Percentiles rank a stretch among this genome's conserved stretches.
phyloP scores from a whole-genome alignment of 306 rosid species.

The Gleditsia sinensis region DNA sequence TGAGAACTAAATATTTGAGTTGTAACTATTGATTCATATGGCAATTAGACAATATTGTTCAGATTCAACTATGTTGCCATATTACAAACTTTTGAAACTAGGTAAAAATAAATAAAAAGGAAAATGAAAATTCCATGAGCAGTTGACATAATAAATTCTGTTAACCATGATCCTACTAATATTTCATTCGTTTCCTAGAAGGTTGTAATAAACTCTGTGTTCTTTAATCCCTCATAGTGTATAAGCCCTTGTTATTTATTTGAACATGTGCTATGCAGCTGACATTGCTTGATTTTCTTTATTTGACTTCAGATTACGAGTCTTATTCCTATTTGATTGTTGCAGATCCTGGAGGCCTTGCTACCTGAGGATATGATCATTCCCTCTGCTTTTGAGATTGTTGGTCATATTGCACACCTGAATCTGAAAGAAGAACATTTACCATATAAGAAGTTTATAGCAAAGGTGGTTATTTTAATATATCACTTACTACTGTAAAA shows the following conservation, averaged over 20 bases:
- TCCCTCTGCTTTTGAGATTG: constrained; percentile 85
- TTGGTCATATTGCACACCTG: constrained; percentile 91
- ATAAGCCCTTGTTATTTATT: background rate
- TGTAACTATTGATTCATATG: background rate
- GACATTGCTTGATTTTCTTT: constrained; percentile 2
- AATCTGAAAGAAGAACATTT: constrained; percentile 87
- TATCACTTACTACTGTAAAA: background rate
- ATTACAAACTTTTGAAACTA: background rate
- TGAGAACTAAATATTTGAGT: constrained; percentile 21
- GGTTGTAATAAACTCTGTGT: background rate
- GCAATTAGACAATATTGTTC: background rate
- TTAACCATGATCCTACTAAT: background rate
- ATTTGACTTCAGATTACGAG: constrained; percentile 16
- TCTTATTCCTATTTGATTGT: constrained; percentile 25
- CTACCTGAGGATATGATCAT: constrained; percentile 73
- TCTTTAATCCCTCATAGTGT: background rate
- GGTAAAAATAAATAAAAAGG: background rate
- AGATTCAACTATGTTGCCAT: constrained; percentile 4
- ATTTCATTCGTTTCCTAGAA: constrained; percentile 6
- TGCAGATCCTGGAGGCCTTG: constrained; percentile 79
- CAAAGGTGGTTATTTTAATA: constrained; percentile 58
- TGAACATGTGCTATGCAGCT: background rate
- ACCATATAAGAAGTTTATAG: constrained; percentile 84
- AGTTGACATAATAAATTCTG: background rate
- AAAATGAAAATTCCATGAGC: background rate